These are phyloP conservation scores for Plasmodium vinckei DNA, from an alignment of 169 alveolate genomes.

Conservation along the genomic window DNA sequence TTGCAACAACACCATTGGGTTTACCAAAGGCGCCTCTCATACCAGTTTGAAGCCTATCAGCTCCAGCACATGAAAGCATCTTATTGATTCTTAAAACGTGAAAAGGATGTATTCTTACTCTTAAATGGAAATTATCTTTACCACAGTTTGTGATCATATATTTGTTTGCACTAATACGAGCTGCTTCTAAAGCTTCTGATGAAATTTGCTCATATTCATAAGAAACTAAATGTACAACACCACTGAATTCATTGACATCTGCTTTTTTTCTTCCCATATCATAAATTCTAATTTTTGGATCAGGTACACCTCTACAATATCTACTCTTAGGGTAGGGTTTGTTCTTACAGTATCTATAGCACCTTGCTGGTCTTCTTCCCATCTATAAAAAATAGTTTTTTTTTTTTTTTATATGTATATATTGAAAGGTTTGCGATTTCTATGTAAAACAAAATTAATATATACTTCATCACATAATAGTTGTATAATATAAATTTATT, in stretches of 20 bases:
- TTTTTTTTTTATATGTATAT: too few relatives aligned
- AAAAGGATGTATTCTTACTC: constrained; percentile 99
- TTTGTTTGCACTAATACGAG: constrained; percentile 99
- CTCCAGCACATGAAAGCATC: constrained; percentile 99
- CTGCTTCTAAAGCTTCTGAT: constrained; percentile 99
- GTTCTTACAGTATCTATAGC: constrained; percentile 98
- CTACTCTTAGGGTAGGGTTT: constrained; percentile 99
- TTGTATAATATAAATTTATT: too few relatives aligned
- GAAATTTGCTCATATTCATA: constrained; percentile 99
- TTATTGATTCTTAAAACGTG: constrained; percentile 99
- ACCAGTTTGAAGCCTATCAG: constrained; percentile 99
- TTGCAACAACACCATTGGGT: constrained; percentile 97
- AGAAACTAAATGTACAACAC: constrained; percentile 97
- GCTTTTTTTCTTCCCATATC: constrained; percentile 99
- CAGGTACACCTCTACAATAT: constrained; percentile 99
- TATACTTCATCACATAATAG: not conserved
- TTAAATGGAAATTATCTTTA: constrained; percentile 98
- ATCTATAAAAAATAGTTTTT: constrained; percentile 79
- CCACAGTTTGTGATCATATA: constrained; percentile 97
- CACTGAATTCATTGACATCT: constrained; percentile 97
- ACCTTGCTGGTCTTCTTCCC: constrained; percentile 99
- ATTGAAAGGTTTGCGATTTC: too few relatives aligned
- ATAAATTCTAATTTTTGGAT: constrained; percentile 98
- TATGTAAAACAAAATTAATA: too few relatives aligned
- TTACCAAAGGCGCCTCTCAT: constrained; percentile 99